Evolutionary conservation across 2,329 filamentous ascomycete genomes (phyloP).

Genomic region (Orbilia javanica): DNA sequence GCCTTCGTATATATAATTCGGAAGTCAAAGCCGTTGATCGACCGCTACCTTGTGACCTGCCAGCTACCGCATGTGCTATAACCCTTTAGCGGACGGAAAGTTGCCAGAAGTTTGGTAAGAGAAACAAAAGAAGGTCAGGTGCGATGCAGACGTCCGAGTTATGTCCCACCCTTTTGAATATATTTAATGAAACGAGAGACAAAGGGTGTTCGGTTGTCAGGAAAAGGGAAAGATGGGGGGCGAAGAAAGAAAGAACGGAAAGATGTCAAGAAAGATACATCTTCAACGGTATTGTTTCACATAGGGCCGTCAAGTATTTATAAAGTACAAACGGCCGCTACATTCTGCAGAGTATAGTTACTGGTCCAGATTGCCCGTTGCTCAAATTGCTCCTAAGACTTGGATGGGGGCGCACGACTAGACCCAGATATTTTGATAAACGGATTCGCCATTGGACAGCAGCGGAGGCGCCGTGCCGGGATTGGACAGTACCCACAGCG

Average conservation of each 20-base stretch:
- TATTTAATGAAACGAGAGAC: slow-evolving; percentile 52
- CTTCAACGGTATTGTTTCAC: slow-evolving; percentile 58
- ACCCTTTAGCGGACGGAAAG: slow-evolving; percentile 37
- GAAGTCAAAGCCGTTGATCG: slow-evolving; percentile 44
- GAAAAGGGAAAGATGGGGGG: slow-evolving; percentile 5
- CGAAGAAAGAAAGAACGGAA: slow-evolving; percentile 8
- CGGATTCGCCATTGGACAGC: slow-evolving; percentile 38
- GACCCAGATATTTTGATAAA: slow-evolving; percentile 28
- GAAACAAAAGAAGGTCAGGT: slow-evolving; percentile 56
- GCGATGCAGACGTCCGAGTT: slow-evolving; percentile 30
- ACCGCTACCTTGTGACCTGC: slow-evolving; percentile 50
- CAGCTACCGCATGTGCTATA: slow-evolving; percentile 47
- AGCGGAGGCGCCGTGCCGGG: slow-evolving; percentile 52
- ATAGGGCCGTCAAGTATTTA: slow-evolving; percentile 48
- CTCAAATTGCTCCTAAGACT: slow-evolving; percentile 33
- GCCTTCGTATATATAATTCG: slow-evolving; percentile 13
- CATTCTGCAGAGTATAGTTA: slow-evolving; percentile 28
- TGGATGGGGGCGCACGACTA: slow-evolving; percentile 22
- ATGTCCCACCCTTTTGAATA: slow-evolving; percentile 45
- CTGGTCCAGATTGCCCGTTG: slow-evolving; percentile 29
- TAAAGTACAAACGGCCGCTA: slow-evolving; percentile 45
- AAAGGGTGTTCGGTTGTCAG: slow-evolving; percentile 28
- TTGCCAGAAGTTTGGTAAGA: slow-evolving; percentile 28
- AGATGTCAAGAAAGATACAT: slow-evolving; percentile 46
- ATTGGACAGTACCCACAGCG: slow-evolving; percentile 50